Evolutionary conservation across 2,329 filamentous ascomycete species (phyloP), one percentile per base, ranked within the genome.

Genomic region (Acrocalymma vagum): DNA sequence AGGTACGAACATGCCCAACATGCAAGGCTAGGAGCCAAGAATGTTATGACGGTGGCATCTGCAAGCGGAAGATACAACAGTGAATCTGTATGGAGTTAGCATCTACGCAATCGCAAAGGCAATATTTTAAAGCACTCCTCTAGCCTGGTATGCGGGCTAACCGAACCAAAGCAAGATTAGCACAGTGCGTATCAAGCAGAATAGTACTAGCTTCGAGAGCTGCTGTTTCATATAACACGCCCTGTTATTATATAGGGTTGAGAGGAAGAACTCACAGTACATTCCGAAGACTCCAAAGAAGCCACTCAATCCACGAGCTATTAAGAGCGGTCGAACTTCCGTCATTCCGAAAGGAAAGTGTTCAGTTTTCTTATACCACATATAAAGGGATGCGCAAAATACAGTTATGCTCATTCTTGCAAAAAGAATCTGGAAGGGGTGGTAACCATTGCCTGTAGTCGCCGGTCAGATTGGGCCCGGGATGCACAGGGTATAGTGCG

Each of bases 31-130:
- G 92, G 92, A 0, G 87, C 83, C 5, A 96, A 78, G 63, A 96
- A 96, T 7, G 90, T 94, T 37, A 96, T 86, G 22, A 96, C 91
- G 0, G 89, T 94, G 2, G 91, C 90, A 65, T 96, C 91, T 11
- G 90, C 87, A 2, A 96, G 78, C 0, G 90, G 88, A 3, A 96
- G 80, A 58, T 95, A 95, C 62, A 88, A 80, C 42, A 88, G 72
- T 6, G 83, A 86, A 58, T 85, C 77, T 78, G 40, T 7, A 5
- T 11, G 6, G 10, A 9, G 35, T 60, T 15, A 60, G 59, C 9
- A 15, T 41, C 6, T 24, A 14, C 13, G 17, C 9, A 9, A 8
- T 9, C 27, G 27, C 20, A 11, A 11, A 24, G 16, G n/a, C n/a
- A n/a, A n/a, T n/a, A n/a, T n/a, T n/a, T n/a, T n/a, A n/a, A n/a